Conservation (phyloP, 2,329 filamentous ascomycete species). For the Penicillium brevicompactum region DNA sequence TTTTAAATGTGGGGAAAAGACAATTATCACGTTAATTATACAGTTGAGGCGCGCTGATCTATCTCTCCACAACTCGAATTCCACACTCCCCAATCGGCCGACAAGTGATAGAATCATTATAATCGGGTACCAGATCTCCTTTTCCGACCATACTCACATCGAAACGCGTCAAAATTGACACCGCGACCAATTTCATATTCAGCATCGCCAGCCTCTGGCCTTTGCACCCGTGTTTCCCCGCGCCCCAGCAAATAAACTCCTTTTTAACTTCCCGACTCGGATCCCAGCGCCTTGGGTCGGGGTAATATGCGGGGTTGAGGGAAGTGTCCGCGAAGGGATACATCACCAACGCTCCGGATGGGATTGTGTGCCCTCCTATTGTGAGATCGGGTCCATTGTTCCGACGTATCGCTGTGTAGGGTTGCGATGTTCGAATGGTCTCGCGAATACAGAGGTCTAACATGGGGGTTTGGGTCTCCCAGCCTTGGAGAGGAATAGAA, state of each 20-base stretch:
- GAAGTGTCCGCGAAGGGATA: conserved; percentile 14
- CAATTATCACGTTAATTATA: not conserved
- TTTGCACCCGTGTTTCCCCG: conserved; percentile 10
- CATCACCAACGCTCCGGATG: conserved; percentile 3
- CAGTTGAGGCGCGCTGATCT: not conserved
- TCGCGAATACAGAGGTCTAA: conserved; percentile 13
- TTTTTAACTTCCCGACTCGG: conserved; percentile 5
- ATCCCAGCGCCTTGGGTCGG: conserved; percentile 9
- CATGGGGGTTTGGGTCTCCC: conserved; percentile 8
- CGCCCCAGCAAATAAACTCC: conserved; percentile 10
- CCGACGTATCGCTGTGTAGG: conserved; percentile 11
- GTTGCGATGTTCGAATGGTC: conserved; percentile 10
- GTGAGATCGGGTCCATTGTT: conserved; percentile 9
- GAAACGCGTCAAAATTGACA: conserved; percentile 3
- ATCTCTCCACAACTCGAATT: conserved; percentile 4
- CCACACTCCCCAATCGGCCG: conserved; percentile 3
- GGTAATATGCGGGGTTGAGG: conserved; percentile 5
- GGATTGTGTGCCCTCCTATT: conserved; percentile 4
- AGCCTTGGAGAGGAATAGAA: conserved; percentile 2
- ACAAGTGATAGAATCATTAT: conserved; percentile 12
- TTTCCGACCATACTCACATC: conserved; percentile 7
- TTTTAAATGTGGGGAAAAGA: not conserved
- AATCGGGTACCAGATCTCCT: conserved; percentile 5
- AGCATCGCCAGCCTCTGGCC: conserved; percentile 13
- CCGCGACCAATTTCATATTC: conserved; percentile 12